Evolutionary conservation across 2,329 filamentous ascomycete genomes (phyloP), one percentile per base, ranked within the genome.

Genomic region (Lasiodiplodia hormozganensis): DNA sequence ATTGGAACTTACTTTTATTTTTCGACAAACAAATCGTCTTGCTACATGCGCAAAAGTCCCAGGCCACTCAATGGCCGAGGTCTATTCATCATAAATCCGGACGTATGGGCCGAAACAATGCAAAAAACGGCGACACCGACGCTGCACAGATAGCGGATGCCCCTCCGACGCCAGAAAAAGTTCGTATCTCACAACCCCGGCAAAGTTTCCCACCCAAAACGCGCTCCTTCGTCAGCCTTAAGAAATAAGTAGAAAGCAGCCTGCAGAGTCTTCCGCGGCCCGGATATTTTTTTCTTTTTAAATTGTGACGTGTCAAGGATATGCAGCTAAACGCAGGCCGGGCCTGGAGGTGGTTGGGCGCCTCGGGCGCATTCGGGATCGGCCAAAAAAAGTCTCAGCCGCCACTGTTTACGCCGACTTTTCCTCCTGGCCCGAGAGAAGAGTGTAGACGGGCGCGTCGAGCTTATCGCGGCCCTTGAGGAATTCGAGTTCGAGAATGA

Each of bases 401-500:
- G 47, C 47, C 40, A 38, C 14, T 36, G 53, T 62, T 54, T 62
- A 68, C 64, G 57, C 68, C 64, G 62, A 54, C 18, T 68, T 77
- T 74, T 82, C 76, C 72, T 84, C 81, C 78, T 91, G 88, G 71
- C 88, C 87, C 56, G 85, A 90, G 71, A 99, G 87, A 47, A 99
- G 88, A 53, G 95, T 97, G 79, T 92, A 88, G 65, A 94, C 90
- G 12, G 94, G 93, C 68, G 90, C 90, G 74, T 90, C 89, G 74
- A 99, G 91, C 87, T 97, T 96, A 71, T 94, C 91, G 74, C 93
- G 89, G 74, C 96, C 96, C 79, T 97, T 93, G 73, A 99, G 89
- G 82, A 96, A 95, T 75, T 94, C 91, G 72, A 99, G 91, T 82
- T 98, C 95, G 79, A 98, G 92, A 76, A 99, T 92, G 85, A 99